A percentile compares a stretch with the other conserved stretches of the same genome.
Conservation (phyloP, 768 basidiomycete species). For the Thelephora ganbajun region DNA sequence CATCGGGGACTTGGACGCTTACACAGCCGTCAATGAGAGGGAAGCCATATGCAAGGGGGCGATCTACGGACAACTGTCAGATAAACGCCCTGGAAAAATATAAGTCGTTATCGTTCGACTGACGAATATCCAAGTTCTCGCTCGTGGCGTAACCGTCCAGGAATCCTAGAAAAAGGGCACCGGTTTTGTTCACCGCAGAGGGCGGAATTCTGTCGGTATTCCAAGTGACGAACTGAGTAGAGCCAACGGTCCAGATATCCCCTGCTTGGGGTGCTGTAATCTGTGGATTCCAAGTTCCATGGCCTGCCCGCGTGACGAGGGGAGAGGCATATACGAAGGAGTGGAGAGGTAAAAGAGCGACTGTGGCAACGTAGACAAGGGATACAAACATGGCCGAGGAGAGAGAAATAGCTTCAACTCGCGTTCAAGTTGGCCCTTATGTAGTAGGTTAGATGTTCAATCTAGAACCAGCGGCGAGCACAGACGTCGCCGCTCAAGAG, state of each 20-base stretch:
- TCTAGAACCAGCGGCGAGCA: too few species aligned
- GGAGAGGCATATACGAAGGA: slow-evolving; percentile 16
- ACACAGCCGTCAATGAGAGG: slow-evolving; percentile 24
- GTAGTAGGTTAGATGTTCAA: too few species aligned
- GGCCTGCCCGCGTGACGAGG: slow-evolving; percentile 16
- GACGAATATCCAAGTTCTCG: slow-evolving; percentile 38
- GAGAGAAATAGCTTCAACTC: not conserved
- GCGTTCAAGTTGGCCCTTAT: too few species aligned
- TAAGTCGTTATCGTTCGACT: slow-evolving; percentile 11
- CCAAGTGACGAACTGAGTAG: slow-evolving; percentile 30
- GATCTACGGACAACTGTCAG: slow-evolving; percentile 14
- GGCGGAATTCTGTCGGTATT: slow-evolving; percentile 24
- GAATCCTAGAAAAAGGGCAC: slow-evolving; percentile 33
- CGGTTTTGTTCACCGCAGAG: slow-evolving; percentile 19
- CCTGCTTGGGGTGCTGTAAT: slow-evolving; percentile 25
- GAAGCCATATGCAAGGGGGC: slow-evolving; percentile 31
- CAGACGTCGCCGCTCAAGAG: too few species aligned
- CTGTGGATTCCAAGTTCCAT: slow-evolving; percentile 25
- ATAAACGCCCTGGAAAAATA: not conserved
- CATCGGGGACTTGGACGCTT: slow-evolving; percentile 25
- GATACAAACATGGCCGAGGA: not conserved
- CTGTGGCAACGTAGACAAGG: slow-evolving; percentile 14
- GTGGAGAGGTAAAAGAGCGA: slow-evolving; percentile 16
- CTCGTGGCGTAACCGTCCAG: slow-evolving; percentile 18
- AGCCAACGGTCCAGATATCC: slow-evolving; percentile 24